Percentiles rank a stretch among this genome's conserved stretches.
phyloP scores from a whole-genome alignment of 331 rosid species.

The Cydonia oblonga region DNA sequence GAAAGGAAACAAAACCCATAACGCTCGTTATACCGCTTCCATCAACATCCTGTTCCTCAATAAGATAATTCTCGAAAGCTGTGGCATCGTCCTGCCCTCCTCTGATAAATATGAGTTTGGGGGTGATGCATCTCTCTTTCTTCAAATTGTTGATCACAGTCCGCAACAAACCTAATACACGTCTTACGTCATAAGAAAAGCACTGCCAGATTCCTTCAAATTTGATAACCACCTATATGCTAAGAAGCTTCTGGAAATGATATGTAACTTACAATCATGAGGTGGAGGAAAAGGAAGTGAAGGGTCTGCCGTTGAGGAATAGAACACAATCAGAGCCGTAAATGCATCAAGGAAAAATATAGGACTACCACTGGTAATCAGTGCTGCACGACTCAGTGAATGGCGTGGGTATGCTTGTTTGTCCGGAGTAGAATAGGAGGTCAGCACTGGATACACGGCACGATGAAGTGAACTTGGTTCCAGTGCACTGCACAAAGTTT shows the following conservation, averaged over 20 bases:
- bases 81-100: conserved; percentile 94
- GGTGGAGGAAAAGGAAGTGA: conserved; percentile 90
- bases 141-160: conserved; percentile 61
- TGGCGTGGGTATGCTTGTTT: conserved; percentile 88
- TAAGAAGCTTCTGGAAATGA: conserved; percentile 3
- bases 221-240: not conserved
- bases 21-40: conserved; percentile 83
- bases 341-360: conserved; percentile 97
- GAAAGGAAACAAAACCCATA: conserved; percentile 88
- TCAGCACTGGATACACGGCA: conserved; percentile 82
- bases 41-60: conserved; percentile 94
- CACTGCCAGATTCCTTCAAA: not conserved
- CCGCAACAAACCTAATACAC: conserved; percentile 61
- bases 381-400: conserved; percentile 85
- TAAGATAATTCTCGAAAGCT: conserved; percentile 73
- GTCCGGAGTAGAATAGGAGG: conserved; percentile 76
- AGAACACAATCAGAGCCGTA: conserved; percentile 75
- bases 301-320: conserved; percentile 56
- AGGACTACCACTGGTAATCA: conserved; percentile 91
- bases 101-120: conserved; percentile 68
- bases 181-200: conserved; percentile 14
- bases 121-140: conserved; percentile 90
- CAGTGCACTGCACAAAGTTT: conserved; percentile 52
- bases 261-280: conserved; percentile 64
- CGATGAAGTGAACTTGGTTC: conserved; percentile 88